Evolutionary conservation across 805 yeast genomes (phyloP).

Genomic region (Wickerhamiella spandovensis): DNA sequence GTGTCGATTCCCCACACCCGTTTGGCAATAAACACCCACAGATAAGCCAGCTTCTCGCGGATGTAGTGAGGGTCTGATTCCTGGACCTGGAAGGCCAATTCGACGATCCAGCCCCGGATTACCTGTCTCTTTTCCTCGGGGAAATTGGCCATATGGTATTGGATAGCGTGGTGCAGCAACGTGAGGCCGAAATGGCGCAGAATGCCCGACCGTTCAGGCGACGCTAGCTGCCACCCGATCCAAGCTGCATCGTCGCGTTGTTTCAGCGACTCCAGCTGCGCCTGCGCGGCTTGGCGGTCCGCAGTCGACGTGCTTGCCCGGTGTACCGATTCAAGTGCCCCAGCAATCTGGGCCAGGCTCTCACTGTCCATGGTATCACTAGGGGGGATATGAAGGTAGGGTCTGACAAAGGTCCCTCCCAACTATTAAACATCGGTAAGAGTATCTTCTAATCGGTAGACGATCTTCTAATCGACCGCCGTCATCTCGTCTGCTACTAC

Average conservation of each 20-base stretch:
- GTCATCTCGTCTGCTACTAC: background rate
- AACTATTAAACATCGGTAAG: background rate
- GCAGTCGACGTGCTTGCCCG: conserved; percentile 21
- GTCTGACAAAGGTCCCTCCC: background rate
- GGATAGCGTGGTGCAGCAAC: conserved; percentile 59
- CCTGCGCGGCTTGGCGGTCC: conserved; percentile 40
- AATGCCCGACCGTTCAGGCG: conserved; percentile 46
- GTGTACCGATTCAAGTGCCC: conserved; percentile 48
- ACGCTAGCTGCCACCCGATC: conserved; percentile 83
- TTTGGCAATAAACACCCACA: conserved; percentile 88
- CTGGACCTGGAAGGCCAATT: conserved; percentile 48
- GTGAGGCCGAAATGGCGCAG: conserved; percentile 87
- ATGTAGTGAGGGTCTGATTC: conserved; percentile 76
- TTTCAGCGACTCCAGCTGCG: conserved; percentile 64
- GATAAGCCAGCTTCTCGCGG: conserved; percentile 74
- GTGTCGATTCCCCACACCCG: conserved; percentile 67
- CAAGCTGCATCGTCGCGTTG: conserved; percentile 70
- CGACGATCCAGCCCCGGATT: conserved; percentile 73
- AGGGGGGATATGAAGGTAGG: background rate
- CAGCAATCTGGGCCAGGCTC: conserved; percentile 40
- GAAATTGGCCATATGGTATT: conserved; percentile 39
- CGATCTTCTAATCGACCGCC: background rate
- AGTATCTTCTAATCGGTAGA: too few relatives aligned
- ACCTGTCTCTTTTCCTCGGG: conserved; percentile 48
- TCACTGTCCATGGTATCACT: conserved; percentile 2